Base-by-base conservation (phyloP, 108 stramenopile species). In the Nitzschia putrida region DNA sequence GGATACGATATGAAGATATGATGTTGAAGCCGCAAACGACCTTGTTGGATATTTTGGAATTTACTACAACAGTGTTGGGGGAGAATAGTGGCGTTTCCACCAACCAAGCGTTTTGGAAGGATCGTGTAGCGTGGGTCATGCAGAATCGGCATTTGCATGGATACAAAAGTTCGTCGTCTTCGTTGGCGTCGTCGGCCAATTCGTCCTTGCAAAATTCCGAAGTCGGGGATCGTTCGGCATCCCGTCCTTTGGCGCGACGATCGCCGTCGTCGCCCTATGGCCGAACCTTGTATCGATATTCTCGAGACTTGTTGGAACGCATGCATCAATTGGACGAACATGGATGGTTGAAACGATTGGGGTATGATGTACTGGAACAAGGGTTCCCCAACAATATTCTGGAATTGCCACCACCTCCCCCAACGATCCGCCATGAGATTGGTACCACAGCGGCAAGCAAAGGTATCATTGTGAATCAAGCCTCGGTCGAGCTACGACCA, bases 1-100 rank as follows among this genome's bases (percentile, higher is more conserved):
- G 89, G 66, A 73, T 94, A 3, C 71, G 92, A 56, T 94, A 88
- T 63, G 92, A 94, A 74, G 92, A 94, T 72, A 74, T 91, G 73
- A 74, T 91, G 10, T 61, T 61, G 24, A 44, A 83, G 68, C 76
- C 83, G 12, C 76, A 77, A n/a, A 23, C 29, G 12, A 76, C 84
- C 53, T 64, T 94, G 80, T 26, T 53, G 21, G 68, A 79, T 12
- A 73, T 87, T 25, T 51, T 88, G 42, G 38, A 61, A 29, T 91
- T 91, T 80, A 45, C 77, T 49, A 50, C 50, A 44, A n/a, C n/a
- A n/a, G n/a, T n/a, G n/a, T n/a, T n/a, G n/a, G n/a, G n/a, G n/a
- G n/a, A n/a, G n/a, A n/a, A n/a, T n/a, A n/a, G n/a, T n/a, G n/a
- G n/a, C 6, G 47, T 18, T 23, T 55, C 54, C 53, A 53, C 13